Conservation (phyloP, 441 rosid species). For the Adansonia rubrostipa region DNA sequence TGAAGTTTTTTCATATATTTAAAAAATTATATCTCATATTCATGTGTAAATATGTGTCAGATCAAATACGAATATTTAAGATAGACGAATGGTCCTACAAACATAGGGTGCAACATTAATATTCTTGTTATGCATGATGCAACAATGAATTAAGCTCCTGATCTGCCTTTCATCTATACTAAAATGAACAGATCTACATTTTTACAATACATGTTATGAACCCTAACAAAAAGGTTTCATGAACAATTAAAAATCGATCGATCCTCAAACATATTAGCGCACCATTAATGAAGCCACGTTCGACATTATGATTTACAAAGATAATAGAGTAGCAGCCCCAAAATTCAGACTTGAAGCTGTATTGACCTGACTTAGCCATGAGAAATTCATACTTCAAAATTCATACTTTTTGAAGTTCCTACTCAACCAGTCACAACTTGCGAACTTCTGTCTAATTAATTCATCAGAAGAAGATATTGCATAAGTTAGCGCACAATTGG, state of each 20-base stretch:
- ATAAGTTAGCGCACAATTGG: too few relatives aligned
- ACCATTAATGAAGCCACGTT: neutral
- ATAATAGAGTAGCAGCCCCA: neutral
- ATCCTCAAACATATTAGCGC: neutral
- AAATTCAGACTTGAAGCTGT: neutral
- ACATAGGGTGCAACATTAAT: too few relatives aligned
- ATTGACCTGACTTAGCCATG: neutral
- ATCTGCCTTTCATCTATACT: neutral
- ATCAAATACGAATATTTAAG: too few relatives aligned
- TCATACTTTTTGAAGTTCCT: too few relatives aligned
- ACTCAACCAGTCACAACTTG: too few relatives aligned
- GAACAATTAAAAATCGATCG: neutral
- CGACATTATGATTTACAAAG: neutral
- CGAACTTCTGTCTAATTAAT: too few relatives aligned
- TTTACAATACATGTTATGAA: neutral
- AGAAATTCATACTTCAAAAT: too few relatives aligned
- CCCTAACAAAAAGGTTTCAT: neutral
- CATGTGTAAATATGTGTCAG: too few relatives aligned
- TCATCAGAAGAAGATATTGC: too few relatives aligned
- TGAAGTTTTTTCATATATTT: too few relatives aligned
- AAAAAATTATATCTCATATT: too few relatives aligned
- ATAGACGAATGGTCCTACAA: too few relatives aligned
- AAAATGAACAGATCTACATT: neutral
- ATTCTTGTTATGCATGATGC: neutral
- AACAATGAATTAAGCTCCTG: neutral